Evolutionary conservation across 805 yeast genomes (phyloP), one percentile per base, ranked within the genome.

Genomic region (Wickerhamomyces bisporus): DNA sequence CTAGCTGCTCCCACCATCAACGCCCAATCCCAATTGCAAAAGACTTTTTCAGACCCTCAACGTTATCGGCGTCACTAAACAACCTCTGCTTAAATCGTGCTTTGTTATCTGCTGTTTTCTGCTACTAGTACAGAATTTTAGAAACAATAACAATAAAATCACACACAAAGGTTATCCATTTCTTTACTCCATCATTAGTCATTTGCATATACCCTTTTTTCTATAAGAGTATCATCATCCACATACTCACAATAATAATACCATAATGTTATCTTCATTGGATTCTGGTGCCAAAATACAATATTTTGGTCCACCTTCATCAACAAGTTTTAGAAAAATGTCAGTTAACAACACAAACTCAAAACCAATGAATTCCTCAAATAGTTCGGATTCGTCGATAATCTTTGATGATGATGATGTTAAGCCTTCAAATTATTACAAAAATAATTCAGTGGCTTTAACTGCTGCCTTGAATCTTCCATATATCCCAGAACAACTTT

Each of bases 401-500:
- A 36, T 50, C 26, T 43, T 47, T 23, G 50, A 49, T 25, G 55
- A 52, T 34, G 50, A 47, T 12, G 40, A 38, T 11, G 37, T 35
- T 8, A 20, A 28, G 8, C 26, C 36, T 12, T 16, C 14, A n/a
- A n/a, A 24, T 17, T 35, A 18, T 17, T 26, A 16, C 11, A 21
- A 30, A 3, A 36, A 32, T 12, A 16, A 28, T 3, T 28, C 47
- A 10, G 21, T 39, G 2, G 39, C 35, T 6, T 20, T 44, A 3
- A 36, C 48, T 2, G 36, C 39, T n/a, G 20, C 38, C 8, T 37
- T 46, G 14, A 36, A 39, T 30, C 32, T 50, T 33, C 50, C 52
- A 11, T 49, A 48, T 36, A 41, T 53, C 16, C 58, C 58, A 24
- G 55, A 52, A n/a, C 47, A 48, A 36, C 42, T 53, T 27, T 46